Evolutionary conservation across 1,139 yeast genomes (phyloP).

Genomic region (Yamadazyma blattariae): DNA sequence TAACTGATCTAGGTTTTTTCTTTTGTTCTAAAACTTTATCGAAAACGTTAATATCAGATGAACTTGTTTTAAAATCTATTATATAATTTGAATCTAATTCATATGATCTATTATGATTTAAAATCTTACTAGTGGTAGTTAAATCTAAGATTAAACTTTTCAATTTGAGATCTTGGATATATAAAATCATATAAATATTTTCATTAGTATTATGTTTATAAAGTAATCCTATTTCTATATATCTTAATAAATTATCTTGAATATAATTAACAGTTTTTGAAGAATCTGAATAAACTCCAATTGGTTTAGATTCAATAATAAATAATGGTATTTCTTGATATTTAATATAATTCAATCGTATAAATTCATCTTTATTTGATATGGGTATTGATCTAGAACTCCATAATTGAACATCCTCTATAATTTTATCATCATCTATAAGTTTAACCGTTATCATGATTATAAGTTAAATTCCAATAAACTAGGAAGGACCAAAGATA

Average conservation of each 20-base stretch:
- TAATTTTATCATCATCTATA: constrained; percentile 8
- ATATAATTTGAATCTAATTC: constrained; percentile 5
- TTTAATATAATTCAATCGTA: constrained; percentile 16
- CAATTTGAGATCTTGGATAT: constrained; percentile 15
- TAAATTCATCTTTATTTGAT: constrained; percentile 8
- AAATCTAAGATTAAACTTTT: constrained; percentile 19
- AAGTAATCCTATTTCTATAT: constrained; percentile 17
- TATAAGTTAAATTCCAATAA: no score
- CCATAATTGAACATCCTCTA: constrained; percentile 30
- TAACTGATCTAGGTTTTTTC: constrained; percentile 15
- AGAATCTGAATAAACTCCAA: constrained; percentile 25
- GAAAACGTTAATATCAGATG: constrained; percentile 19
- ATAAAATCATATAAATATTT: constrained; percentile 19
- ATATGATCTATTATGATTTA: constrained; percentile 3
- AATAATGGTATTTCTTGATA: constrained; percentile 28
- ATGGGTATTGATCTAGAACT: constrained; percentile 10
- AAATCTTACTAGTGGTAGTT: constrained; percentile 6
- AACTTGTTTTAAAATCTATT: constrained; percentile 10
- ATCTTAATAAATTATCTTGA: constrained; percentile 17
- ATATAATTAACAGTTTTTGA: constrained; percentile 24
- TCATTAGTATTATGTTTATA: constrained; percentile 11
- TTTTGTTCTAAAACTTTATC: constrained; percentile 36
- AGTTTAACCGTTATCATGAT: constrained; percentile 12
- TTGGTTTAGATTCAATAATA: constrained; percentile 22
- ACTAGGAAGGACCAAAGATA: no score